phyloP scores from a whole-genome alignment of 768 basidiomycete species.

The Boletus rubroflammeus region DNA sequence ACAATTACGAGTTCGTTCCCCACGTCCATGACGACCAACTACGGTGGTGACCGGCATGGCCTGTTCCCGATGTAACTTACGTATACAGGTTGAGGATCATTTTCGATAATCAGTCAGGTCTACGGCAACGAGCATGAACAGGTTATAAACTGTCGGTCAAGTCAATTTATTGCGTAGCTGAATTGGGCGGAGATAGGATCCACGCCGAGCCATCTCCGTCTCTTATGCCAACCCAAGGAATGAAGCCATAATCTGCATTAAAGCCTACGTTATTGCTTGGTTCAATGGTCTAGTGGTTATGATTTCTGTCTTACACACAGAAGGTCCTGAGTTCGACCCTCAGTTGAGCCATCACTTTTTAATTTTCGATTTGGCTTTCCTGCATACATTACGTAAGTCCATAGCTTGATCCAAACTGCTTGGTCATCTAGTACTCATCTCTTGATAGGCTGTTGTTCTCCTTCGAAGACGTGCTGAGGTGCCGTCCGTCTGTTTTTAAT shows the following conservation, averaged over 20 bases:
- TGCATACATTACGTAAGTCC: background rate
- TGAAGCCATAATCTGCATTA: background rate
- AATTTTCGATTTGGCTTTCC: background rate
- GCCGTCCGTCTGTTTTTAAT: background rate
- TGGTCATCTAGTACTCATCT: background rate
- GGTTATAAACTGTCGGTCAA: background rate
- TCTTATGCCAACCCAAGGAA: too few species aligned
- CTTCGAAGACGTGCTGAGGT: background rate
- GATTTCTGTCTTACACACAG: slow-evolving; percentile 51
- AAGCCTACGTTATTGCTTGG: slow-evolving; percentile 6
- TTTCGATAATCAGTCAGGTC: background rate
- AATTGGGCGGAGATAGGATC: too few species aligned
- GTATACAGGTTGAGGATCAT: background rate
- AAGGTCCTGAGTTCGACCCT: slow-evolving; percentile 40
- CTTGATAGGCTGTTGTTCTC: too few species aligned
- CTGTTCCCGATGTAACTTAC: background rate
- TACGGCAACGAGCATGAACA: background rate
- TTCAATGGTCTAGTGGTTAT: slow-evolving; percentile 61
- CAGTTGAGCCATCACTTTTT: slow-evolving; percentile 43
- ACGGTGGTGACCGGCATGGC: background rate
- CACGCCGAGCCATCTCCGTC: too few species aligned
- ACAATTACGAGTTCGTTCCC: slow-evolving; percentile 2
- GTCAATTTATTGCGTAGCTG: background rate
- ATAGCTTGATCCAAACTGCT: background rate
- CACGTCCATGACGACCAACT: slow-evolving; percentile 16